Conservation (phyloP, 2,329 filamentous ascomycete species). For the Pseudogymnoascus sp. region DNA sequence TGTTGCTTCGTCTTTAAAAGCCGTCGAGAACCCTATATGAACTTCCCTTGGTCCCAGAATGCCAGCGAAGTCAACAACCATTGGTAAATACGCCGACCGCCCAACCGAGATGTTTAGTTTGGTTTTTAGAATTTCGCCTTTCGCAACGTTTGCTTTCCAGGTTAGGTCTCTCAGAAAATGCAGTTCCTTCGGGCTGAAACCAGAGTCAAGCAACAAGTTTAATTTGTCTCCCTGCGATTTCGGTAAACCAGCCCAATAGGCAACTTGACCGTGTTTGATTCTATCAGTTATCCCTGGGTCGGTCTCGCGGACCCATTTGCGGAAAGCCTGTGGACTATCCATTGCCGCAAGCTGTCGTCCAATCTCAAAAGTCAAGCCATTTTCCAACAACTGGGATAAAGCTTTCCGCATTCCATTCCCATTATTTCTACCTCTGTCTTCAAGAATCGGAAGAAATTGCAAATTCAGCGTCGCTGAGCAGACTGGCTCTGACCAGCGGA, state of each 20-base stretch:
- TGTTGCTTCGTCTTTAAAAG: slow-evolving; percentile 46
- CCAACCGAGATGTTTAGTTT: slow-evolving; percentile 53
- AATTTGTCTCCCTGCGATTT: slow-evolving; percentile 38
- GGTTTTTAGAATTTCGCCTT: slow-evolving; percentile 32
- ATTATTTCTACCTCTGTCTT: slow-evolving; percentile 44
- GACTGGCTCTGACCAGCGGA: slow-evolving; percentile 38
- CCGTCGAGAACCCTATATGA: slow-evolving; percentile 55
- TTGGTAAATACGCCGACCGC: slow-evolving; percentile 53
- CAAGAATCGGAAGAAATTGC: slow-evolving; percentile 60
- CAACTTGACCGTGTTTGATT: slow-evolving; percentile 21
- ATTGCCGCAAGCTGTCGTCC: slow-evolving; percentile 43
- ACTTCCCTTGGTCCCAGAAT: slow-evolving; percentile 56
- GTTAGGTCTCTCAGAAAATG: slow-evolving; percentile 41
- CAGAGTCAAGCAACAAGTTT: slow-evolving; percentile 46
- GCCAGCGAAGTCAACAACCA: slow-evolving; percentile 58
- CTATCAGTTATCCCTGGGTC: slow-evolving; percentile 33
- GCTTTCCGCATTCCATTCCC: slow-evolving; percentile 34
- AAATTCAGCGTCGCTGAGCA: slow-evolving; percentile 51
- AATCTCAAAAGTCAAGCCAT: slow-evolving; percentile 44
- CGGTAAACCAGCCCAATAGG: slow-evolving; percentile 20
- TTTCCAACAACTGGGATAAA: slow-evolving; percentile 41
- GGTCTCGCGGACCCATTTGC: slow-evolving; percentile 43
- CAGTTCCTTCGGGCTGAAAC: slow-evolving; percentile 45
- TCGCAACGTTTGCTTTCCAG: slow-evolving; percentile 14
- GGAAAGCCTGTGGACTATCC: slow-evolving; percentile 39